These are phyloP conservation scores for Neodidymelliopsis sp. DNA, from an alignment of 2,329 filamentous ascomycete species.

Conservation along the genomic window DNA sequence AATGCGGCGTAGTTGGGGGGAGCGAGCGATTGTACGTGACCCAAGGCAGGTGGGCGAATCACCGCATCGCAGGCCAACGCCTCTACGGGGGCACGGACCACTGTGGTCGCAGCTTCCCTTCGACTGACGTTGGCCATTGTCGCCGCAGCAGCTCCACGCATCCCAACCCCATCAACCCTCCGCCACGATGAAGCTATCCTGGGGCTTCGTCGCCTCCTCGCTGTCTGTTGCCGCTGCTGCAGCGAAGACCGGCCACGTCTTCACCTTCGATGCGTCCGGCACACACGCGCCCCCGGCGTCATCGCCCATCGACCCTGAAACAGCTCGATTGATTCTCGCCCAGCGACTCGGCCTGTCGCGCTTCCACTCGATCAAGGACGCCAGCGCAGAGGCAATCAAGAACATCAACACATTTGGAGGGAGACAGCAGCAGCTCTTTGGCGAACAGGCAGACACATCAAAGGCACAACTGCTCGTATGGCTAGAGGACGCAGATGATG, in stretches of 20 bases:
- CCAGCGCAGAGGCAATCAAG: constrained; percentile 51
- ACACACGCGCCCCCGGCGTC: constrained; percentile 21
- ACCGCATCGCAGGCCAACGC: constrained; percentile 1
- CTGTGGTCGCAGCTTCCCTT: constrained; percentile 11
- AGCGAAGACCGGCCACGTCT: constrained; percentile 46
- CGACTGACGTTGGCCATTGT: constrained; percentile 6
- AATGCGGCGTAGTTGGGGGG: constrained; percentile 3
- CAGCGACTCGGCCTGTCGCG: constrained; percentile 59
- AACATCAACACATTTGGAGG: constrained; percentile 58
- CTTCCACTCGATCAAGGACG: constrained; percentile 55
- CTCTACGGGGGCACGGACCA: constrained; percentile 5
- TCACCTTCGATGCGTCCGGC: constrained; percentile 43
- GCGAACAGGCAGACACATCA: constrained; percentile 28
- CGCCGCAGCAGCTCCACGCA: constrained; percentile 30
- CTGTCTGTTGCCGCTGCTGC: constrained; percentile 48
- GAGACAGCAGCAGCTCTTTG: constrained; percentile 51
- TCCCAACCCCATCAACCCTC: constrained; percentile 28
- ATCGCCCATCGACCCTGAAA: constrained; percentile 48
- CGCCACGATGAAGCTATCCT: constrained; percentile 56
- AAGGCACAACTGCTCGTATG: constrained; percentile 48
- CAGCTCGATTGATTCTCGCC: constrained; percentile 59
- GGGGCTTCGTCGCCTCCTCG: constrained; percentile 50
- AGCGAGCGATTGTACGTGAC: not conserved
- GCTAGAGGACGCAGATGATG: constrained; percentile 50
- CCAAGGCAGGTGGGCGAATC: constrained; percentile 8